Evolutionary conservation across 1,139 yeast species (phyloP).

Genomic region (Casaregolazyma suthepensis): DNA sequence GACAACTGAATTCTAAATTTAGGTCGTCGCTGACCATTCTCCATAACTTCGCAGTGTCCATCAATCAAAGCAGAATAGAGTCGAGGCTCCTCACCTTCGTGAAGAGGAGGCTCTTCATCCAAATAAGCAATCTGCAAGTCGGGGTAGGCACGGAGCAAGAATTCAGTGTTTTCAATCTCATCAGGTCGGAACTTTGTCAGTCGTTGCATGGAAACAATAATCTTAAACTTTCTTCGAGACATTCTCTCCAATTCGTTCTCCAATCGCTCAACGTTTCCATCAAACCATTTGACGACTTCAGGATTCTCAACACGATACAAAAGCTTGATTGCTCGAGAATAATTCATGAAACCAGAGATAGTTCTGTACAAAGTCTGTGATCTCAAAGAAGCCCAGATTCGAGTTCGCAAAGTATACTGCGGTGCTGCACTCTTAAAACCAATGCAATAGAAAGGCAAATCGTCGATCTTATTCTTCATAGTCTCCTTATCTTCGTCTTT

Average conservation of each 20-base stretch:
- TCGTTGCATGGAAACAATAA: constrained; percentile 97
- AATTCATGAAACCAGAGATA: constrained; percentile 98
- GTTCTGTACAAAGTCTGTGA: constrained; percentile 98
- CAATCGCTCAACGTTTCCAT: constrained; percentile 92
- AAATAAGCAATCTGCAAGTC: constrained; percentile 97
- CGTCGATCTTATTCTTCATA: constrained; percentile 87
- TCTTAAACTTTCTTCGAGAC: constrained; percentile 99
- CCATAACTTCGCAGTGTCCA: constrained; percentile 97
- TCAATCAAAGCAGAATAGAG: constrained; percentile 94
- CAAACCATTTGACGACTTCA: constrained; percentile 95
- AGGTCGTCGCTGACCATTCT: constrained; percentile 98
- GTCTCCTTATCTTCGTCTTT: constrained; percentile 51
- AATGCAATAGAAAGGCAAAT: constrained; percentile 95
- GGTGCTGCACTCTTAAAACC: constrained; percentile 99
- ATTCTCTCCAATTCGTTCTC: constrained; percentile 96
- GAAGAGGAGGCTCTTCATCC: constrained; percentile 83
- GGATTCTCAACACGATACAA: constrained; percentile 98
- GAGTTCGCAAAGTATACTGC: constrained; percentile 93
- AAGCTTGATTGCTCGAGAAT: constrained; percentile 95
- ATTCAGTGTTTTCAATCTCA: constrained; percentile 97
- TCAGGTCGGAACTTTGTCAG: constrained; percentile 94
- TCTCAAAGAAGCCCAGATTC: constrained; percentile 98
- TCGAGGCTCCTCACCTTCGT: constrained; percentile 97
- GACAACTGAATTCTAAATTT: constrained; percentile 95
- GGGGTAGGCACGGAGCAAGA: constrained; percentile 96